Evolutionary conservation across 2,329 filamentous ascomycete genomes (phyloP).

Genomic region (Phaeoacremonium minimum): DNA sequence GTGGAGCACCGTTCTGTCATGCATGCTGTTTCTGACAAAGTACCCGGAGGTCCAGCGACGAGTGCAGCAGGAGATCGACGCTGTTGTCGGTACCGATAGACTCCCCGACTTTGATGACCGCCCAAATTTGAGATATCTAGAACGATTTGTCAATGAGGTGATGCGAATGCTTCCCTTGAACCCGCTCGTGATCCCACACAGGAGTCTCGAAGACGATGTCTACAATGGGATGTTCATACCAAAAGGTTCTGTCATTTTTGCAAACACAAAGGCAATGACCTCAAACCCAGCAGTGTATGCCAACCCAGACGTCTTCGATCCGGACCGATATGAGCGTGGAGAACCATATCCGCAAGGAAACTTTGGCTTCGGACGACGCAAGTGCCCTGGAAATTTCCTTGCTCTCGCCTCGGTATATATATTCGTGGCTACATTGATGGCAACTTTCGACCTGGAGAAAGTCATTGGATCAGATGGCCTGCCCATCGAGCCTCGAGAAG

Average conservation of each 20-base stretch:
- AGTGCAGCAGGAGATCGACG: slow-evolving; percentile 25
- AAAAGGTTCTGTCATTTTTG: slow-evolving; percentile 33
- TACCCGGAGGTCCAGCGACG: slow-evolving; percentile 29
- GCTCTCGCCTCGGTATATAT: slow-evolving; percentile 43
- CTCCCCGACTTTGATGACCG: slow-evolving; percentile 17
- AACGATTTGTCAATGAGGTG: slow-evolving; percentile 33
- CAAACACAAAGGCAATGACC: slow-evolving; percentile 35
- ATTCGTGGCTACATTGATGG: slow-evolving; percentile 25
- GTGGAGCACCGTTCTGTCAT: slow-evolving; percentile 23
- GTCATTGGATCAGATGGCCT: too few species aligned
- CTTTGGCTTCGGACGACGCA: slow-evolving; percentile 39
- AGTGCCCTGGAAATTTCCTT: slow-evolving; percentile 38
- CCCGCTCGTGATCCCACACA: slow-evolving; percentile 32
- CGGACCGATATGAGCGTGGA: slow-evolving; percentile 22
- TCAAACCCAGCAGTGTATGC: slow-evolving; percentile 22
- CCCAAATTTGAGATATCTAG: slow-evolving; percentile 13
- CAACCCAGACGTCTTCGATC: slow-evolving; percentile 24
- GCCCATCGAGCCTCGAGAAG: too few species aligned
- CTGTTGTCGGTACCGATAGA: slow-evolving; percentile 26
- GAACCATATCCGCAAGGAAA: slow-evolving; percentile 23
- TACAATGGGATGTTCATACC: slow-evolving; percentile 41
- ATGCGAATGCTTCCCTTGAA: slow-evolving; percentile 26
- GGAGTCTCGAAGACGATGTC: slow-evolving; percentile 29
- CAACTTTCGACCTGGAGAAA: slow-evolving; percentile 19
- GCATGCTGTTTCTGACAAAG: slow-evolving; percentile 34